phyloP scores from a whole-genome alignment of 108 stramenopile species.

The Nitzschia palea region DNA sequence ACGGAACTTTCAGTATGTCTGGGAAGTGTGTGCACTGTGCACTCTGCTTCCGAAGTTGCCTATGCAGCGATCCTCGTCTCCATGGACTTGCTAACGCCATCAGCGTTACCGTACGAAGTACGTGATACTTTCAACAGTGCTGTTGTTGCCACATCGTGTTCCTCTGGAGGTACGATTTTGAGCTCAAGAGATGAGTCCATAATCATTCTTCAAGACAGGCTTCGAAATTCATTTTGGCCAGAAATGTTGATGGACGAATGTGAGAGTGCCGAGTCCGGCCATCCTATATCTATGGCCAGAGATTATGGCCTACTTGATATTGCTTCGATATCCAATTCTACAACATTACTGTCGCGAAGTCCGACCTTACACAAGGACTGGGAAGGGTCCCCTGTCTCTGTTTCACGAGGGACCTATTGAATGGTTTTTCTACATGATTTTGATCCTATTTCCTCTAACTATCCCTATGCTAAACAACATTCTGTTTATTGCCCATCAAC shows the following conservation, averaged over 20 bases:
- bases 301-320: slow-evolving; percentile 48
- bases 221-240: slow-evolving; percentile 44
- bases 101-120: slow-evolving; percentile 30
- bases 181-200: slow-evolving; percentile 21
- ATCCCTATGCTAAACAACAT: too few species aligned
- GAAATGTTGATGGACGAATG: slow-evolving; percentile 55
- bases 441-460: too few species aligned
- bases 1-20: slow-evolving; percentile 76
- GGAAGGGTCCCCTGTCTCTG: slow-evolving; percentile 14
- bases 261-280: slow-evolving; percentile 28
- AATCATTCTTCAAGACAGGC: slow-evolving; percentile 19
- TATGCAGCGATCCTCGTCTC: slow-evolving; percentile 68
- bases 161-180: slow-evolving; percentile 20
- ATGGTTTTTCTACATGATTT: too few species aligned
- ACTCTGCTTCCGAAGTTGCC: slow-evolving; percentile 67
- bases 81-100: slow-evolving; percentile 57
- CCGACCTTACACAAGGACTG: slow-evolving; percentile 1
- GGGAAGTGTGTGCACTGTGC: slow-evolving; percentile 40
- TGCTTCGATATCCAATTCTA: slow-evolving; percentile 9
- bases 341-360: not conserved
- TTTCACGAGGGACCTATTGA: slow-evolving; percentile 8
- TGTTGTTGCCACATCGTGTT: slow-evolving; percentile 8
- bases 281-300: slow-evolving; percentile 55
- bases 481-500: too few species aligned
- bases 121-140: slow-evolving; percentile 29